Evolutionary conservation across 371 early-diverging fungal species (phyloP).

Genomic region (Furculomyces boomerangus): DNA sequence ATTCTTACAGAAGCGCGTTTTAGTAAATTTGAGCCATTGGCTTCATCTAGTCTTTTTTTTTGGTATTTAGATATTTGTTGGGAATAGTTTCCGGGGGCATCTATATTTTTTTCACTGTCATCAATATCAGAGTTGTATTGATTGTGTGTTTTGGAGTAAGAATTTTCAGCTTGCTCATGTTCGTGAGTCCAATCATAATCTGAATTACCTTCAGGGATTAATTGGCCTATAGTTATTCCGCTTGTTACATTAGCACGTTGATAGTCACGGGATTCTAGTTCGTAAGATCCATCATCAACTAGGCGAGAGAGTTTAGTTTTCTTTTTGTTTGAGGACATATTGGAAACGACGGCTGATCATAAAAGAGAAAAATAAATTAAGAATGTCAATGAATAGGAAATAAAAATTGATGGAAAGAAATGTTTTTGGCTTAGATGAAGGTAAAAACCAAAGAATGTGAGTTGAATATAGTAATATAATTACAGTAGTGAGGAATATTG

Average conservation of each 20-base stretch:
- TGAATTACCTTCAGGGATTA: background rate
- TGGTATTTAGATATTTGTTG: background rate
- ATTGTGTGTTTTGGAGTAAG: too few relatives aligned
- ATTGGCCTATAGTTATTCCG: background rate
- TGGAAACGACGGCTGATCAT: too few relatives aligned
- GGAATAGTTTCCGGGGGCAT: background rate
- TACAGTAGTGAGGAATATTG: too few relatives aligned
- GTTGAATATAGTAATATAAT: too few relatives aligned
- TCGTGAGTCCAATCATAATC: too few relatives aligned
- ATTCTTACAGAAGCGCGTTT: background rate
- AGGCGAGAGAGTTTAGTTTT: background rate
- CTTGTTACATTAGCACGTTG: background rate
- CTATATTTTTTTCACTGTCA: background rate
- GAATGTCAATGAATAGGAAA: too few relatives aligned
- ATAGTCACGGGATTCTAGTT: background rate
- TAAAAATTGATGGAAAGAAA: too few relatives aligned
- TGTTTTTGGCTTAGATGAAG: too few relatives aligned
- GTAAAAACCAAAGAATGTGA: too few relatives aligned
- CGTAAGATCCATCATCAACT: background rate
- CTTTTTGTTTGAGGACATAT: background rate
- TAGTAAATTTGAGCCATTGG: background rate
- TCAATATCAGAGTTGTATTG: background rate
- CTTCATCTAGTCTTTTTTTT: background rate
- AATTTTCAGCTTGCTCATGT: too few relatives aligned
- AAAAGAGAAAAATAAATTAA: too few relatives aligned